These are phyloP conservation scores for Populus alba DNA, from an alignment of 345 rosid genomes.

Conservation along the genomic window DNA sequence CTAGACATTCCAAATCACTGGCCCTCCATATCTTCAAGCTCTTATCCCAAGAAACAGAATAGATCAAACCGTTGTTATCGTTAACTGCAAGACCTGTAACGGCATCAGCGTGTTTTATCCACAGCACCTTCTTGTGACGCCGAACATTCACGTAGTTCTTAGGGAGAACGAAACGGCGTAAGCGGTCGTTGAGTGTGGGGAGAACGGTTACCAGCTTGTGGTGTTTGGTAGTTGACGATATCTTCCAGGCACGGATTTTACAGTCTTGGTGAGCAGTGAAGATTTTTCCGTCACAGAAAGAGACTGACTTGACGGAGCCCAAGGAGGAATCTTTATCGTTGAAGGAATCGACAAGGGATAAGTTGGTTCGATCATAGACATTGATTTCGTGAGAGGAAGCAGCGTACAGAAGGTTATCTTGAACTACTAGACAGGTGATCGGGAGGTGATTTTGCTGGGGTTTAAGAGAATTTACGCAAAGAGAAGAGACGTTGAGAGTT, in stretches of 20 bases:
- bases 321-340: constrained; percentile 48
- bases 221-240: constrained; percentile 30
- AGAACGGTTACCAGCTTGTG: constrained; percentile 53
- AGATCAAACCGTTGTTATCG: constrained; percentile 41
- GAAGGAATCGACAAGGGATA: constrained; percentile 44
- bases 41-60: constrained; percentile 91
- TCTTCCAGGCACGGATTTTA: constrained; percentile 81
- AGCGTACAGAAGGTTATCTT: constrained; percentile 51
- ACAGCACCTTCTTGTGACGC: constrained; percentile 65
- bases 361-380: constrained; percentile 56
- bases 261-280: constrained; percentile 85
- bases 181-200: constrained; percentile 73
- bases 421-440: constrained; percentile 60
- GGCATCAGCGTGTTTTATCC: constrained; percentile 94
- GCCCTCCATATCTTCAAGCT: constrained; percentile 76
- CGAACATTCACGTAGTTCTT: constrained; percentile 77
- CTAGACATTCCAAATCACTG: constrained; percentile 63
- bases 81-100: constrained; percentile 67
- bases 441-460: constrained; percentile 41
- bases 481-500: constrained; percentile 35
- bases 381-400: constrained; percentile 60
- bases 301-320: constrained; percentile 65
- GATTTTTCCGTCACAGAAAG: constrained; percentile 54
- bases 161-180: constrained; percentile 69
- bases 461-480: constrained; percentile 34